Conservation (phyloP, 805 yeast genomes). For the Wickerhamiella alocasiicola region DNA sequence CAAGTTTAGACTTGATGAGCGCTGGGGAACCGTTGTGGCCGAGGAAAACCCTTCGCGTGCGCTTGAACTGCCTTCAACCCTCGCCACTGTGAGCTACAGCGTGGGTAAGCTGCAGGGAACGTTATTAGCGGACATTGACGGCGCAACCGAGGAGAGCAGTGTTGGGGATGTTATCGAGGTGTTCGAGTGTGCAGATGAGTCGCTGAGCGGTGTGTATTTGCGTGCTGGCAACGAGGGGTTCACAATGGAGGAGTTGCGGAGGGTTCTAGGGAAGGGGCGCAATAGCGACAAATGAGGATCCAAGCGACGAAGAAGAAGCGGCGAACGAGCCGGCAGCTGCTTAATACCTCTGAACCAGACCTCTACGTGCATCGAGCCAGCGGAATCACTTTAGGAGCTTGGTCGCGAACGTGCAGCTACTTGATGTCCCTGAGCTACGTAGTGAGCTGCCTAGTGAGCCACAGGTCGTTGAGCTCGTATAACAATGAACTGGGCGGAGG, state of each 20-base stretch:
- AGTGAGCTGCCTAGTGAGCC: no score
- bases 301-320: no score
- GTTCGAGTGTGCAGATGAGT: conserved; percentile 23
- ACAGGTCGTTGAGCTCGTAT: no score
- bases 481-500: no score
- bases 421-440: no score
- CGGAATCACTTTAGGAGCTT: no score
- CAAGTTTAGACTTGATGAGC: conserved; percentile 45
- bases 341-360: no score
- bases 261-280: background rate
- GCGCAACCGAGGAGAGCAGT: conserved; percentile 66
- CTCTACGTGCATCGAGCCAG: no score
- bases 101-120: conserved; percentile 44
- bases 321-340: no score
- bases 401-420: no score
- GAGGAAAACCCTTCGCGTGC: conserved; percentile 23
- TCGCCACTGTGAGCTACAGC: conserved; percentile 30
- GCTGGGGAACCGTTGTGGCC: conserved; percentile 36
- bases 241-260: conserved; percentile 3
- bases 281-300: no score
- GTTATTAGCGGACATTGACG: conserved; percentile 64
- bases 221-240: conserved; percentile 5
- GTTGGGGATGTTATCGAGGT: conserved; percentile 43
- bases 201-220: conserved; percentile 12
- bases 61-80: conserved; percentile 32